phyloP scores from a whole-genome alignment of 768 basidiomycete genomes.

The Boletales sp. region DNA sequence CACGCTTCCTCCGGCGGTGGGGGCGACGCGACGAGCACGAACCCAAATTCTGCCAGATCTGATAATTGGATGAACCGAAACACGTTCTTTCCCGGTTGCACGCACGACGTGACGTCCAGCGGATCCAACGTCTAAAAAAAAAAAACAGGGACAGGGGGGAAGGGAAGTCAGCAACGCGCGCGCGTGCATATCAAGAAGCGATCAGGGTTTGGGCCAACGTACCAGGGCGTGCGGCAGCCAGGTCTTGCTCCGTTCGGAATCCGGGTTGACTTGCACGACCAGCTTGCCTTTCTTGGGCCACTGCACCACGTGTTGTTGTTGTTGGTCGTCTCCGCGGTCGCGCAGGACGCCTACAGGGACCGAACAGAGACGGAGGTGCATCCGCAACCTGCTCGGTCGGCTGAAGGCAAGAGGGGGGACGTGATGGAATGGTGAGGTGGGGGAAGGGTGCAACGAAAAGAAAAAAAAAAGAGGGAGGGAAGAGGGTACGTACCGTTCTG shows the following conservation, averaged over 20 bases:
- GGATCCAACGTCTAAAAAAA: conserved; percentile 27
- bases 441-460: too few species aligned
- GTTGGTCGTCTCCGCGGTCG: neutral
- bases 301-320: conserved; percentile 3
- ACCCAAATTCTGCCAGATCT: conserved; percentile 38
- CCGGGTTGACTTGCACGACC: conserved; percentile 44
- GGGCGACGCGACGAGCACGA: conserved; percentile 41
- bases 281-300: conserved; percentile 49
- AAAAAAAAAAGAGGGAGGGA: too few species aligned
- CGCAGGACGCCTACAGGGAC: conserved; percentile 7
- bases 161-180: neutral
- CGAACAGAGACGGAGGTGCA: conserved; percentile 21
- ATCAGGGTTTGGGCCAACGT: conserved; percentile 10
- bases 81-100: conserved; percentile 44
- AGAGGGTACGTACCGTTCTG: conserved; percentile 12
- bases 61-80: conserved; percentile 51
- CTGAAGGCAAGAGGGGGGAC: neutral
- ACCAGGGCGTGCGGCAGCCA: conserved; percentile 47
- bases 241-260: conserved; percentile 28
- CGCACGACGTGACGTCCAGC: conserved; percentile 39
- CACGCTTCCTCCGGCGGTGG: conserved; percentile 19
- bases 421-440: too few species aligned
- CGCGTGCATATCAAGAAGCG: too few species aligned
- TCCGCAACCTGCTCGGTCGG: conserved; percentile 12
- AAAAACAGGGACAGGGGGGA: neutral